Evolutionary conservation across 192 early-diverging fungal genomes (phyloP).

Genomic region (Backusella macrospora): DNA sequence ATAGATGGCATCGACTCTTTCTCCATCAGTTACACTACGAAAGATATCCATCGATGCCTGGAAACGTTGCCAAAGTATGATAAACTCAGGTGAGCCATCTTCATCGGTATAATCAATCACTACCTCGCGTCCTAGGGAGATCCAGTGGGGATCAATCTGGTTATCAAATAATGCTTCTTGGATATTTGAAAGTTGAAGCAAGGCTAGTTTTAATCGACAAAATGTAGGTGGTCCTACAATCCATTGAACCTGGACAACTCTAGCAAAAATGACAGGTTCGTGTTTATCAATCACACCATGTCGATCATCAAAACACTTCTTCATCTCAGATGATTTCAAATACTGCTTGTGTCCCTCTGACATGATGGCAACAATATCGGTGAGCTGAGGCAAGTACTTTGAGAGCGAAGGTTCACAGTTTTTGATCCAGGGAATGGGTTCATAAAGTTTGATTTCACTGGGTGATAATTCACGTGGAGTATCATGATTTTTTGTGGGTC

Average conservation of each 20-base stretch:
- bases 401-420: slow-evolving; percentile 43
- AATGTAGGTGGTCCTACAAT: slow-evolving; percentile 70
- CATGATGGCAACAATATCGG: slow-evolving; percentile 60
- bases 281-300: slow-evolving; percentile 38
- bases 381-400: slow-evolving; percentile 67
- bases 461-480: slow-evolving; percentile 9
- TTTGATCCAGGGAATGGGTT: slow-evolving; percentile 58
- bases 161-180: slow-evolving; percentile 47
- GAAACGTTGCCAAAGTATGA: slow-evolving; percentile 66
- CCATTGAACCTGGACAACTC: slow-evolving; percentile 59
- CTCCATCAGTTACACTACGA: slow-evolving; percentile 46
- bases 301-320: slow-evolving; percentile 26
- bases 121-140: slow-evolving; percentile 35
- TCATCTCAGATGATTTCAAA: slow-evolving; percentile 45
- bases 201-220: slow-evolving; percentile 58
- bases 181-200: slow-evolving; percentile 49
- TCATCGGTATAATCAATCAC: slow-evolving; percentile 73
- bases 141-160: slow-evolving; percentile 28
- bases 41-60: slow-evolving; percentile 54
- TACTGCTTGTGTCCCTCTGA: slow-evolving; percentile 63
- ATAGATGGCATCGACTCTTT: slow-evolving; percentile 64
- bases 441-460: slow-evolving; percentile 28
- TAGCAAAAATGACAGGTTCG: slow-evolving; percentile 55
- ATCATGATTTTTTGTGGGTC: neutral
- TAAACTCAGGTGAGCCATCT: slow-evolving; percentile 70